Evolutionary conservation across 192 early-diverging fungal species (phyloP).

Genomic region (Coemansia sp.): DNA sequence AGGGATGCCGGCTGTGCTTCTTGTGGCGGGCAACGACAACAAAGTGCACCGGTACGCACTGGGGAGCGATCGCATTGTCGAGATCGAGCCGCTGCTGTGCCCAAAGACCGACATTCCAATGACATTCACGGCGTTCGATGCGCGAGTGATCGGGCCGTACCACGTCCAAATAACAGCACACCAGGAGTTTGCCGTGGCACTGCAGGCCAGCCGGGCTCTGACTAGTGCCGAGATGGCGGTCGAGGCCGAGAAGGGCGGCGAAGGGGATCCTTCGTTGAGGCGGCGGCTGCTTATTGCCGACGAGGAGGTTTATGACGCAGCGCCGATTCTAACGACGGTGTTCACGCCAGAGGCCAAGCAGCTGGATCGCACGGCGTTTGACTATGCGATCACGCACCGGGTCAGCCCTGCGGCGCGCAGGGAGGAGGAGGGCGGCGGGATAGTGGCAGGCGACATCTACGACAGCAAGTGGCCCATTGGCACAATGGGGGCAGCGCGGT

Average conservation of each 20-base stretch:
- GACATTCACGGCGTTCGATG: conserved; percentile 51
- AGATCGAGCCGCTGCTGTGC: conserved; percentile 46
- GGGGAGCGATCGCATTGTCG: conserved; percentile 42
- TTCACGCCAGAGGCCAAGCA: conserved; percentile 37
- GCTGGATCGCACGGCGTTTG: conserved; percentile 46
- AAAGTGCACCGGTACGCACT: conserved; percentile 51
- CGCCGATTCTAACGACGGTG: conserved; percentile 43
- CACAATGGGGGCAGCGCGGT: conserved; percentile 15
- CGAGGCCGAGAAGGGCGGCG: not conserved
- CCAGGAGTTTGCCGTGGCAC: conserved; percentile 53
- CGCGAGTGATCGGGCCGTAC: conserved; percentile 41
- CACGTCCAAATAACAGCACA: conserved; percentile 54
- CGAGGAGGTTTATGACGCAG: conserved; percentile 52
- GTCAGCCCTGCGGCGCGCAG: not conserved
- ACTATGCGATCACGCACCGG: conserved; percentile 24
- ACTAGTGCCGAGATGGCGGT: conserved; percentile 1
- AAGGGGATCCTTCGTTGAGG: not conserved
- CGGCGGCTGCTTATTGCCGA: conserved; percentile 48
- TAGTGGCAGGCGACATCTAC: conserved; percentile 39
- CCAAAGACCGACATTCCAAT: conserved; percentile 36
- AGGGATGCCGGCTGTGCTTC: conserved; percentile 46
- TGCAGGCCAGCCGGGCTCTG: conserved; percentile 41
- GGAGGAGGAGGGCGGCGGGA: not conserved
- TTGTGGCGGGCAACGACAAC: conserved; percentile 53
- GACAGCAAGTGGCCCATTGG: conserved; percentile 45